Base-by-base conservation (phyloP, 176 grass and related monocot genomes). In the Eragrostis curvula region DNA sequence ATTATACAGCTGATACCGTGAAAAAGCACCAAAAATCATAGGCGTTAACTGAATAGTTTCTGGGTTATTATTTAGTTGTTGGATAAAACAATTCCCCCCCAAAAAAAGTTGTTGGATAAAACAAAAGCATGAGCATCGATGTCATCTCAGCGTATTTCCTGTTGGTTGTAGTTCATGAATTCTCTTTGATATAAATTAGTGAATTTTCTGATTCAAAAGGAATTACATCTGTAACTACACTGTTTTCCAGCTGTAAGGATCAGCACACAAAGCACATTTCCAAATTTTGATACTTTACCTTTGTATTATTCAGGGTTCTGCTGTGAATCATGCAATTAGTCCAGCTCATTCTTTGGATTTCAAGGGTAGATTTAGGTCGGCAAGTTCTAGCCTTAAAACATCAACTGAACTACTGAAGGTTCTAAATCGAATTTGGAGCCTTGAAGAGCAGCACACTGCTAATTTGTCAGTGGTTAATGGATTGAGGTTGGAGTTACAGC, bases 391-490 rank as follows among this genome's bases (percentile, higher is more conserved):
- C 59, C 81, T 91, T 14, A 91, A 88, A 85, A 97, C 85, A 85
- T 91, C 94, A 70, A 91, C 91, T 9, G 91, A 97, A 79, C 72
- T 97, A 46, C 76, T 97, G 66, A 94, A 94, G 92, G 91, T 97
- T 84, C 75, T 97, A 53, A 94, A 97, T 90, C 82, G 89, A 55
- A 97, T 94, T 69, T 97, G 94, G 94, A 93, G 85, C 78, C 82
- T 97, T 25, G 94, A 97, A 86, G 94, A 94, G 70, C 91, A 97
- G 53, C 89, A 94, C 5, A 84, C 87, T 51, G 73, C 94, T 73
- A 88, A 83, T 83, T 47, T 85, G 49, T 83, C 91, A 39, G 72
- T 89, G 55, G 83, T 94, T 23, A 94, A 92, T 39, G 64, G 74
- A 40, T 79, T 97, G 61, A 94, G 86, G 79, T 21, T 84, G 67